Evolutionary conservation across 73 alveolate species (phyloP), one percentile per base, ranked within the genome.

Genomic region (Paramecium primaurelia): DNA sequence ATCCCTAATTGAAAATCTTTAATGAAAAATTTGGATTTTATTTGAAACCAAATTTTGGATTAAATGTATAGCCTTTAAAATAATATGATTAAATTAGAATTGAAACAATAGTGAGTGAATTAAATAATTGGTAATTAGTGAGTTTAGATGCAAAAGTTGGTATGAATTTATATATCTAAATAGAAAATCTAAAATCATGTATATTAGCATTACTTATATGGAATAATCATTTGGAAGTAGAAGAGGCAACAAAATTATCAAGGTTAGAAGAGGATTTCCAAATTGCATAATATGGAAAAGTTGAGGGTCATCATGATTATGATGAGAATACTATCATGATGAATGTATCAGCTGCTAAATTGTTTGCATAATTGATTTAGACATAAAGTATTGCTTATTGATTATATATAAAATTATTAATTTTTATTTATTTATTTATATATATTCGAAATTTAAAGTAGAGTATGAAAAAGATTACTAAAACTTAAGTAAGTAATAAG

Each of bases 231-330:
- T 40, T 89, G 8, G 1, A 77, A 3, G 88, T 89, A 0, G 92
- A 69, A 20, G 71, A 71, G 40, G 94, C 92, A 51, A 58, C 73
- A 8, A 45, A 26, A 51, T 89, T 71, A n/a, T 89, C 94, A 14
- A 89, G 94, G 49, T 45, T 89, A 71, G 94, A 89, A 36, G 94
- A 89, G 51, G 51, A 89, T 11, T 89, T 89, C 54, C 49, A 89
- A 59, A 89, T 89, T 12, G 90, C 47, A 28, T 73, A 44, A 30
- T 89, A 58, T 71, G 94, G 94, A 5, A 89, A 71, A 68, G 92
- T 89, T 6, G 94, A 89, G 51, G 94, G 94, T 1, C 88, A 77
- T 71, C 94, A 89, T 71, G 94, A 89, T 45, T 68, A 59, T 28
- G 94, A 89, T 47, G 94, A 89, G 30, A 89, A 89, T 47, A 89